Base-by-base conservation (phyloP, 192 early-diverging fungal species). In the Bifiguratus adelaidae region DNA sequence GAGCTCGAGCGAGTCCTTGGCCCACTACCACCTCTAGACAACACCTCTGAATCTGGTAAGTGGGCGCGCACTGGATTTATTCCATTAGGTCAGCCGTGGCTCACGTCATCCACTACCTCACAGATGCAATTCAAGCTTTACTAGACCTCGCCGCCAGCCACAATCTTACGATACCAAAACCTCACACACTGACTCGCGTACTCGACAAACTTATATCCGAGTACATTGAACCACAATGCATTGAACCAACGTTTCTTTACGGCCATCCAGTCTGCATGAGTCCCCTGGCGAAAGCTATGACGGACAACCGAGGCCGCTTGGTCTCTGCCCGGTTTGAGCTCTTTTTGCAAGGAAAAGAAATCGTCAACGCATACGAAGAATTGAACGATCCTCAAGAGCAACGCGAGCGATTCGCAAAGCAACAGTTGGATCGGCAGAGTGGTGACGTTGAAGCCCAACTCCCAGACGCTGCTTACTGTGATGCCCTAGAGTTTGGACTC, bases 311-410 rank as follows among this genome's bases (percentile, higher is more conserved):
- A 46, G 60, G 60, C 30, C 58, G 61, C 25, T 43, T 34, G 5
- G 66, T 76, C 7, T 65, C 83, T 1, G 81, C 73, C 4, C 70
- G 90, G 11, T 88, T 90, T 45, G 90, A 93, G 60, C 63, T 91
- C 24, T 88, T 88, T 71, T 74, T 88, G 35, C 76, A 64, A 2
- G 69, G 69, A 26, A 80, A 78, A 33, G 91, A 94, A 53, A 63
- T 88, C 30, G 78, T 85, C 22, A 94, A 94, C 53, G 85, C 86
- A 0, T 94, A 94, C 52, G 83, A 80, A 56, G 91, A 94, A 55
- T 73, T 94, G 56, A 94, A 94, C 48, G 85, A 91, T 45, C 91
- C 91, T 4, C 35, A 61, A 9, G 80, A 88, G 36, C 91, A 91
- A 47, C 73, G 74, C 3, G 54, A 57, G 8, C 67, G 80, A 26